Percentiles rank a stretch among this genome's conserved stretches.
Evolutionary conservation across 176 grass and related monocot genomes (phyloP).

Genomic region (Luzula sylvatica): DNA sequence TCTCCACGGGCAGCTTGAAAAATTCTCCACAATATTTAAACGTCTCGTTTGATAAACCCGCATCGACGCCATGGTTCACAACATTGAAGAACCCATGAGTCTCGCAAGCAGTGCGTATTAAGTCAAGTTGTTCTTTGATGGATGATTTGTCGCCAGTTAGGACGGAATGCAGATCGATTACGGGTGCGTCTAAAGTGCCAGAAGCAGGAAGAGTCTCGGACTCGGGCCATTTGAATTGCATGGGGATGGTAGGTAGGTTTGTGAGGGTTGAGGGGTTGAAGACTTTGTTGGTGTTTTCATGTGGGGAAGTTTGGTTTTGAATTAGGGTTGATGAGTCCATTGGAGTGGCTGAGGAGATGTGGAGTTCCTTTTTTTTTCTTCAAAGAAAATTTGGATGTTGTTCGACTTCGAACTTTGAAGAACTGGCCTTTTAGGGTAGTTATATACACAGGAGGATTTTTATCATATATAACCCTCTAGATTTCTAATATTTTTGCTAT

Average conservation of each 20-base stretch:
- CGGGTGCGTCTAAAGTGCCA: slow-evolving; percentile 35
- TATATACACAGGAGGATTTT: background rate
- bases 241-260: slow-evolving; percentile 26
- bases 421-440: background rate
- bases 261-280: slow-evolving; percentile 9
- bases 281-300: background rate
- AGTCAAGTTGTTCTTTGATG: slow-evolving; percentile 13
- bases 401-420: too few species aligned
- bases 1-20: slow-evolving; percentile 41
- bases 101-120: slow-evolving; percentile 29
- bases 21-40: slow-evolving; percentile 32
- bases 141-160: slow-evolving; percentile 10
- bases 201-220: slow-evolving; percentile 15
- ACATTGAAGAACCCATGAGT: slow-evolving; percentile 71
- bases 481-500: slow-evolving; percentile 1
- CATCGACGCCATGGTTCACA: slow-evolving; percentile 43
- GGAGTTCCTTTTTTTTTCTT: background rate
- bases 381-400: background rate
- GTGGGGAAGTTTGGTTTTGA: background rate
- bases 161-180: slow-evolving; percentile 37
- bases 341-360: background rate
- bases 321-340: background rate
- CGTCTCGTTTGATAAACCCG: slow-evolving; percentile 23
- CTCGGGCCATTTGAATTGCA: slow-evolving; percentile 46
- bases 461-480: background rate